phyloP scores from a whole-genome alignment of 108 stramenopile species.

The Cyclotella cryptica region DNA sequence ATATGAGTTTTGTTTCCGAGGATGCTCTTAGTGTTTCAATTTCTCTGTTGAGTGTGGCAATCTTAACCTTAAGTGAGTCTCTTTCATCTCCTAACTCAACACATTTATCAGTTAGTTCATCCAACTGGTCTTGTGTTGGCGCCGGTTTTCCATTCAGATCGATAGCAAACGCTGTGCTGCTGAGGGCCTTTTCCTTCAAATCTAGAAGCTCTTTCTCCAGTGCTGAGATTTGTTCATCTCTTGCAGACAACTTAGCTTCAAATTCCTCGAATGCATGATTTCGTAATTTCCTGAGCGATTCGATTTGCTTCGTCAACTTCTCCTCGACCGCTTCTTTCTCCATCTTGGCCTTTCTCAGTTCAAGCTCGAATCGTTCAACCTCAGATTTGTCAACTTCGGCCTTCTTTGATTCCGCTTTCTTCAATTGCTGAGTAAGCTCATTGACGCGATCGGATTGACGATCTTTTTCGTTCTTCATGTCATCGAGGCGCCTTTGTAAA shows the following conservation, averaged over 20 bases:
- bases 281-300: constrained; percentile 53
- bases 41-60: constrained; percentile 55
- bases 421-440: constrained; percentile 36
- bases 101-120: constrained; percentile 22
- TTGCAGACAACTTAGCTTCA: constrained; percentile 40
- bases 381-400: constrained; percentile 33
- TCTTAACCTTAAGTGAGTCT: constrained; percentile 35
- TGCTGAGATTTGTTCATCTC: constrained; percentile 48
- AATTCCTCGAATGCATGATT: constrained; percentile 50
- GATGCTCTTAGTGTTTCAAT: constrained; percentile 39
- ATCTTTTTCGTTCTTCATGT: constrained; percentile 21
- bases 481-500: constrained; percentile 30
- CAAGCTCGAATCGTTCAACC: constrained; percentile 46
- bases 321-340: constrained; percentile 36
- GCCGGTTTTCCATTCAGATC: constrained; percentile 27
- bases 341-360: constrained; percentile 50
- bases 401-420: constrained; percentile 39
- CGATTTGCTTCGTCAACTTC: constrained; percentile 45
- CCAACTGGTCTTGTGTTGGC: constrained; percentile 26
- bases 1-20: constrained; percentile 33
- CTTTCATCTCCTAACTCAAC: constrained; percentile 28
- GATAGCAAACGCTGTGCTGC: constrained; percentile 27
- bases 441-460: constrained; percentile 19
- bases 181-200: constrained; percentile 28
- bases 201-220: constrained; percentile 44